Conservation (phyloP, 2,329 filamentous ascomycete species). For the Aspergillus intermedius region DNA sequence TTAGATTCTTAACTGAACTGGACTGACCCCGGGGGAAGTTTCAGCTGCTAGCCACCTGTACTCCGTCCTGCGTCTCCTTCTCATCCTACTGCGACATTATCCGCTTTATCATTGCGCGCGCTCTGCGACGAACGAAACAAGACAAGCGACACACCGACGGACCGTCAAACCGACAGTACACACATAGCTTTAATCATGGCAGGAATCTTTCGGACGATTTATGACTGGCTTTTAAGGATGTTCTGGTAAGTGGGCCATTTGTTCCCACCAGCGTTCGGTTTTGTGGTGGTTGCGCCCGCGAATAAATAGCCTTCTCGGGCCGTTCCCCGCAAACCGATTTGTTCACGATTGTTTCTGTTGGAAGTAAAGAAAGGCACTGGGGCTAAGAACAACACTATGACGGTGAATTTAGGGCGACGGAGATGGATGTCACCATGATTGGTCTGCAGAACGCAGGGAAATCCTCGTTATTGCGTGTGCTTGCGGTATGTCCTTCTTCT, state of each 20-base stretch:
- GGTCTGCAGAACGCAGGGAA: conserved; percentile 97
- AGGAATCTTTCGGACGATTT: conserved; percentile 85
- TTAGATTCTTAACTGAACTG: neutral
- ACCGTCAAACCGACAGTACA: neutral
- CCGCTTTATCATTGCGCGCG: neutral
- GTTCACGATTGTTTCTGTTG: neutral
- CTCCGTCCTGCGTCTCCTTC: neutral
- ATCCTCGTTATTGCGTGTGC: conserved; percentile 84
- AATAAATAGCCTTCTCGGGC: conserved; percentile 21
- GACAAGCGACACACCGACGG: neutral
- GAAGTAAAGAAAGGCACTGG: neutral
- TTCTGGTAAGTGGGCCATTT: conserved; percentile 68
- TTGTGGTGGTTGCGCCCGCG: conserved; percentile 16
- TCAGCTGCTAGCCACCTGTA: neutral
- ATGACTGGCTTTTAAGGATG: conserved; percentile 95
- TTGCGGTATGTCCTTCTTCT: conserved; percentile 66
- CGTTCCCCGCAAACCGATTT: conserved; percentile 25
- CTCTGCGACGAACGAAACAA: no score
- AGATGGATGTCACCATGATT: conserved; percentile 99
- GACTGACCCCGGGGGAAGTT: neutral
- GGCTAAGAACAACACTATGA: conserved; percentile 8
- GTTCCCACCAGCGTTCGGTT: conserved; percentile 14
- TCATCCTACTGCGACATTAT: neutral
- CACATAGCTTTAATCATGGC: conserved; percentile 57
- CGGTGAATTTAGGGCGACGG: conserved; percentile 68